Evolutionary conservation across 1,284 basidiomycete species (phyloP), one percentile per base, ranked within the genome.

Genomic region (Naganishia sp.): DNA sequence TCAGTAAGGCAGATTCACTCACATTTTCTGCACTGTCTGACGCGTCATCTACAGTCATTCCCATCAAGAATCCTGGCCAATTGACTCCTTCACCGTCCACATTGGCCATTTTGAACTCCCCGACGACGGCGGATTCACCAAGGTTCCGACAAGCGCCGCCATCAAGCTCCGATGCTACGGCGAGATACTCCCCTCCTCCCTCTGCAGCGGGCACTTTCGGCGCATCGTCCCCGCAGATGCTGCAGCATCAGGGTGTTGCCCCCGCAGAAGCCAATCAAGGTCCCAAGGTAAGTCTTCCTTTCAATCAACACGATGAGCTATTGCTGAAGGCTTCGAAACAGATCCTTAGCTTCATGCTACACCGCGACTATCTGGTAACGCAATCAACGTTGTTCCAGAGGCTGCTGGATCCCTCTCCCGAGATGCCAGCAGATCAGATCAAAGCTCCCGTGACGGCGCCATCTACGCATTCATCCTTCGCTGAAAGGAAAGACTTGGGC

Each of bases 291-390:
- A 46, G 57, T 55, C 39, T 0, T 28, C 25, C 46, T 5, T 32
- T 47, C 13, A 18, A 6, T 28, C 28, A 23, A 18, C 17, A 18
- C 18, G 7, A n/a, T 46, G 45, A 46, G 4, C 45, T 13, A 39
- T 15, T 23, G 45, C 45, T 46, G 45, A 46, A 18, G 18, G 18
- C 18, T 51, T 32, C 17, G n/a, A 18, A 21, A 47, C 65, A 76
- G 68, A 73, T 73, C 28, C 67, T 77, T 23, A 72, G 73, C 17
- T 79, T 76, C 65, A 71, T 72, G 13, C 67, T 79, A 17, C 79
- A 81, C 58, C 69, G 69, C 46, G 78, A 80, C 60, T 81, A 79
- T 67, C 73, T 81, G 31, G 70, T 74, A 7, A 75, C 76, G 2
- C 79, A 80, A 68, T 76, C 73, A 3, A 65, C 70, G 2, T 71